phyloP scores from a whole-genome alignment of 768 basidiomycete genomes.

The Auriscalpium orientale region DNA sequence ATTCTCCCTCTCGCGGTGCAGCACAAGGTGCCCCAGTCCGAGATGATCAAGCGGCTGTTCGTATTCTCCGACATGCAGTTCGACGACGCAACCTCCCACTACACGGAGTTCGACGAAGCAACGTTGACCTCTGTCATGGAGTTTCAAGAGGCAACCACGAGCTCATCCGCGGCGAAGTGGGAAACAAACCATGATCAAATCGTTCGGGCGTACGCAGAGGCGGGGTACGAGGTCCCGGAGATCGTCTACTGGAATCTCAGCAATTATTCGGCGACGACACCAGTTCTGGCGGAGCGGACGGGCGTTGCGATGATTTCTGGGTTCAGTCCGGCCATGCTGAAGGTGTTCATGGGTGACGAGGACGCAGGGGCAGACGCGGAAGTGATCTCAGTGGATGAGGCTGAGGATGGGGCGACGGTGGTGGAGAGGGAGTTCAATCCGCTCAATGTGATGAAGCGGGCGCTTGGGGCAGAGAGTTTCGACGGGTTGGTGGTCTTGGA shows the following conservation, averaged over 20 bases:
- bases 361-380: slow-evolving; percentile 27
- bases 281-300: slow-evolving; percentile 42
- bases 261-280: slow-evolving; percentile 26
- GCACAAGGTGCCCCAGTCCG: slow-evolving; percentile 50
- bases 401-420: slow-evolving; percentile 21
- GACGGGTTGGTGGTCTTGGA: slow-evolving; percentile 53
- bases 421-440: slow-evolving; percentile 29
- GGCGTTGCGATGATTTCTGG: slow-evolving; percentile 68
- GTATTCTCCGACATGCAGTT: slow-evolving; percentile 81
- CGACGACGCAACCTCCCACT: slow-evolving; percentile 31
- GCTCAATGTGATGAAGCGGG: slow-evolving; percentile 29
- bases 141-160: too few species aligned
- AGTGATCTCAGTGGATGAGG: slow-evolving; percentile 25
- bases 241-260: slow-evolving; percentile 67
- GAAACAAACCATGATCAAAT: slow-evolving; percentile 58
- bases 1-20: slow-evolving; percentile 53
- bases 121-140: neutral
- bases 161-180: too few species aligned
- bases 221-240: slow-evolving; percentile 67
- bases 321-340: slow-evolving; percentile 61
- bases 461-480: slow-evolving; percentile 40
- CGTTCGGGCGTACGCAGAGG: slow-evolving; percentile 43
- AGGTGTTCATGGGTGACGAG: slow-evolving; percentile 58
- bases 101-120: neutral
- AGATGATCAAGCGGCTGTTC: slow-evolving; percentile 73